Evolutionary conservation across 306 rosid species (phyloP), one percentile per base, ranked within the genome.

Genomic region (Potentilla sterilis): DNA sequence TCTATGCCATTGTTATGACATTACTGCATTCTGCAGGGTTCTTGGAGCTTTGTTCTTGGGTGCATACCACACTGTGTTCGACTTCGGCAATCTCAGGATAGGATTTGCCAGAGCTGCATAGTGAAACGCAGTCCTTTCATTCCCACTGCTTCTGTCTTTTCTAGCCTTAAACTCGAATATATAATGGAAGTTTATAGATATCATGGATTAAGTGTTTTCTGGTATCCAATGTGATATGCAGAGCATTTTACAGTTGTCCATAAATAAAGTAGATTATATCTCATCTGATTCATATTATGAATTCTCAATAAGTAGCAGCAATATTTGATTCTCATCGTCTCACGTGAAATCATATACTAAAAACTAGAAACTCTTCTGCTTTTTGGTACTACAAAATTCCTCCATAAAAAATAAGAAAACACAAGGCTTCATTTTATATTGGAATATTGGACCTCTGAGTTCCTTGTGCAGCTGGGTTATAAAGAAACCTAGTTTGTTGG

Each of bases 31-130:
- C 69, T 80, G 90, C 90, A 91, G 97, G 97, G 90, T 91, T 80
- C 81, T 91, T 75, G 94, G 92, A 81, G 82, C 81, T 67, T 57
- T 81, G 67, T 91, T 91, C 83, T 37, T 91, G 85, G 81, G 83
- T 83, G 88, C 93, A 69, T 91, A 91, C 79, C 94, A 91, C 80
- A 87, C 94, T 0, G 92, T 89, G 77, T 91, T 91, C 57, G 97
- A 91, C 64, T 89, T 77, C 57, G 97, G 83, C 9, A 89, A 91
- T 83, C 85, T 69, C 49, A 83, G 83, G 70, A 67, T 91, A 73
- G 97, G 97, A 76, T 91, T 89, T 77, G 97, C 97, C 67, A 78
- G 83, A 80, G 77, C 92, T 84, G 84, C 83, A 24, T 89, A 86
- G 59, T 83, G 86, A 81, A 12, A 83, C 84, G 68, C 72, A 68